phyloP scores from a whole-genome alignment of 495 filamentous ascomycete genomes.

The Podospora australis region DNA sequence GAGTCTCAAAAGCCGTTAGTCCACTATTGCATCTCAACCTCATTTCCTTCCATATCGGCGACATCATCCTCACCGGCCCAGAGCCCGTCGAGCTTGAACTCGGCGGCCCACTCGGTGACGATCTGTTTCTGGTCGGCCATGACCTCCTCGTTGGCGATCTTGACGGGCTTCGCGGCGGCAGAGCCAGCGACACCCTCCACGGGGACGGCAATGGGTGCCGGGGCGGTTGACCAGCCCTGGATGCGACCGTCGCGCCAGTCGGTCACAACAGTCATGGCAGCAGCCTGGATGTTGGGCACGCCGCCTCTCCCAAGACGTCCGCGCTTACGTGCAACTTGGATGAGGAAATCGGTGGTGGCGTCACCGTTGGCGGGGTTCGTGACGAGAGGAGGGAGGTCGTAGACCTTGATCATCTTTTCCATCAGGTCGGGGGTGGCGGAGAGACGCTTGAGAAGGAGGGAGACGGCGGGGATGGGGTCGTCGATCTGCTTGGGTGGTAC shows the following conservation, averaged over 20 bases:
- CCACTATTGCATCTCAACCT: slow-evolving; percentile 26
- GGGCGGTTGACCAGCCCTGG: slow-evolving; percentile 86
- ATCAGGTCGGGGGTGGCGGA: slow-evolving; percentile 64
- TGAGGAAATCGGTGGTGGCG: slow-evolving; percentile 81
- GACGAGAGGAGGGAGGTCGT: slow-evolving; percentile 74
- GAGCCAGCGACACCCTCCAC: slow-evolving; percentile 48
- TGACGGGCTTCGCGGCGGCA: slow-evolving; percentile 6
- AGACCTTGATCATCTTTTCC: slow-evolving; percentile 69
- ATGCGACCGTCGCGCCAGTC: slow-evolving; percentile 96
- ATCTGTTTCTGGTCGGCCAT: slow-evolving; percentile 73
- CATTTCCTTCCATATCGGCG: slow-evolving; percentile 24
- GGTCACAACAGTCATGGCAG: slow-evolving; percentile 85
- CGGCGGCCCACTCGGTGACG: slow-evolving; percentile 87
- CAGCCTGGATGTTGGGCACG: slow-evolving; percentile 78
- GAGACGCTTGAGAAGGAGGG: slow-evolving; percentile 70
- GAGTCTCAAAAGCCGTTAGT: slow-evolving; percentile 3
- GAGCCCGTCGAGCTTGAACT: slow-evolving; percentile 94
- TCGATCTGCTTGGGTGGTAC: slow-evolving; percentile 89
- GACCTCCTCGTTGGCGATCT: slow-evolving; percentile 25
- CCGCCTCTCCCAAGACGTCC: slow-evolving; percentile 85
- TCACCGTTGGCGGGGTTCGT: slow-evolving; percentile 54
- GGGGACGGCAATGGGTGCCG: too few relatives aligned
- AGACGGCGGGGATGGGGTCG: slow-evolving; percentile 81
- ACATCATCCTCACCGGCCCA: slow-evolving; percentile 55
- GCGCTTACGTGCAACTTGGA: slow-evolving; percentile 89